Evolutionary conservation across 148 eudicot species (phyloP), one percentile per base, ranked within the genome.

Genomic region (Rhododendron henanense): DNA sequence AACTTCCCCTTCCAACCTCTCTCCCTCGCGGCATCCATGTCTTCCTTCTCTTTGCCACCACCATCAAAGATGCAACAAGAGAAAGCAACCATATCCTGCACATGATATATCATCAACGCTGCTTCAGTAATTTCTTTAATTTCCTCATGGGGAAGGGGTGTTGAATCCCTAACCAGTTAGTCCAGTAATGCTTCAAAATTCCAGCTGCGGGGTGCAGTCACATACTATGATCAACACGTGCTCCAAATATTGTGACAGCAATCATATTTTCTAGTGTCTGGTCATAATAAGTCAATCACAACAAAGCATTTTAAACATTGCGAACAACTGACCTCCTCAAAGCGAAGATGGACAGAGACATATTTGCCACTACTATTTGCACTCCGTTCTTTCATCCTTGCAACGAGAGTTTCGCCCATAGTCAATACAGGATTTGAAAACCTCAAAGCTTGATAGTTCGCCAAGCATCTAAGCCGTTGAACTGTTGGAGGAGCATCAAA

Each of bases 1-100:
- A 97, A 97, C 90, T 97, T 97, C 83, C 98, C 99, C 88, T 93
- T 97, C 99, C 99, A 97, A 84, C 99, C 99, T 84, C 93, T 96
- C 90, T 97, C 99, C 83, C 99, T 93, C 39, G 99, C 99, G 82
- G 96, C 95, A 80, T 92, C 94, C 99, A 97, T 95, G 89, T 95
- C 98, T 88, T 87, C 82, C 82, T 87, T 91, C 89, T 95, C 99
- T 90, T 93, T 87, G 71, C 85, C 87, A 59, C 96, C 98, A 86
- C 99, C 98, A 89, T 95, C 98, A 90, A 93, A 97, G 23, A 95
- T 83, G 84, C 99, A 97, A 86, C 99, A 97, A 82, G 99, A 97
- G 84, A 97, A 97, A 67, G 99, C 99, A 91, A 97, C 99, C 99
- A 97, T 97, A 89, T 97, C 99, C 99, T 97, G 88, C 76, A 82